Evolutionary conservation across 1,284 basidiomycete species (phyloP), one percentile per base, ranked within the genome.

Genomic region (Hemileia vastatrix): DNA sequence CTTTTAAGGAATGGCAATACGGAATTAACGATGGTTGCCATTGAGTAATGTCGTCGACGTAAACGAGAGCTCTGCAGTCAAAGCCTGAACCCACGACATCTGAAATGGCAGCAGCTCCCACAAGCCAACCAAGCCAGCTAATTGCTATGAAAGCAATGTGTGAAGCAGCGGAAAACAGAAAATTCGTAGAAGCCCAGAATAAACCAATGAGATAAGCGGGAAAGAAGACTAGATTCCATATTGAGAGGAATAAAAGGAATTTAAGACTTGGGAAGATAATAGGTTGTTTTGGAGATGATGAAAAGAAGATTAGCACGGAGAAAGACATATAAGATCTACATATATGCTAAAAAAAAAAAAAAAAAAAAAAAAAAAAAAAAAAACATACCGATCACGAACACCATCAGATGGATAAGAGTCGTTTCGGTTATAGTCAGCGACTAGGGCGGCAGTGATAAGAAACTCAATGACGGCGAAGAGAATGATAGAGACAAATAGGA

Each of bases 91-190:
- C 54, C 23, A 63, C 31, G 32, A 23, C 19, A 44, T 63, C 54
- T 27, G 32, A 56, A 32, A 44, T 50, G 8, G 54, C 32, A 47
- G 48, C 54, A 43, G 61, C 54, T 27, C 47, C 61, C 6, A 47
- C 36, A 5, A 63, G 47, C 61, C 61, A 63, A 45, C 56, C 56
- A 23, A 63, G 13, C 61, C 61, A 63, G 11, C 40, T 63, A 3
- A 63, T 13, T 3, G 36, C 24, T 13, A 52, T 55, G 31, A 63
- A 63, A 4, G 13, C 54, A 48, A 54, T 21, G 49, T 63, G 54
- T 6, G 61, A 63, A 5, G 15, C 36, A 21, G 57, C 32, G 6
- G 61, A 63, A 1, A 53, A 56, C 9, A 63, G n/a, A 15, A 33
- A 31, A 2, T 44, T 31, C 4, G 44, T 27, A 11, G 18, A 4